Evolutionary conservation across 768 basidiomycete genomes (phyloP), one percentile per base, ranked within the genome.

Genomic region (Infundibulicybe gibba): DNA sequence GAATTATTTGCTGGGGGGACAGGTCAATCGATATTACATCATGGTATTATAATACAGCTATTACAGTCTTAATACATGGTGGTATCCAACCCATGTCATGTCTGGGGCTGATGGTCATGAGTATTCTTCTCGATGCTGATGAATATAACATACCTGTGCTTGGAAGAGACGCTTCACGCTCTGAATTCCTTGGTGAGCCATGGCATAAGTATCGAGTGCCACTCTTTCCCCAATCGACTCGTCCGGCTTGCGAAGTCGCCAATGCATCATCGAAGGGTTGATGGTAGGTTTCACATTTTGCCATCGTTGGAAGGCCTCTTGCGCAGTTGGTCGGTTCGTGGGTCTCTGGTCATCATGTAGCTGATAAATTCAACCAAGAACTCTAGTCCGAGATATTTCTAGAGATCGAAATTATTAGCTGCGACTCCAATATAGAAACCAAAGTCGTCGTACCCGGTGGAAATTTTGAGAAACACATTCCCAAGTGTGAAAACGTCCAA

Each of bases 401-500:
- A 39, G 4, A 25, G 8, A 8, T 25, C 8, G 25, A 25, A 8
- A 25, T 25, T 17, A 14, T 30, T n/a, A 16, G 8, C 30, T 10
- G 13, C 9, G 1, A 38, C 10, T 25, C 25, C 25, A 25, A 20
- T 31, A 21, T 17, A 2, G 15, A 13, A n/a, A n/a, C 34, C 20
- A 31, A 14, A 30, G 38, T 13, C 32, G 5, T n/a, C 53, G 12
- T 45, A 62, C 66, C 49, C 54, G 40, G 20, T 55, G 54, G 25
- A 66, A 46, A 33, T 61, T 43, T 58, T 60, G 39, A 51, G 44
- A 10, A 65, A 55, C 10, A 61, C 35, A 38, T 65, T 65, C 32
- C 57, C 63, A 8, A 60, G 51, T 6, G 60, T 65, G 42, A 61
- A 65, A 19, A 65, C 51, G 42, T 65, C 63, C 13, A 63, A 43